Evolutionary conservation across 805 yeast genomes (phyloP).

Genomic region (Candida xyloterini): DNA sequence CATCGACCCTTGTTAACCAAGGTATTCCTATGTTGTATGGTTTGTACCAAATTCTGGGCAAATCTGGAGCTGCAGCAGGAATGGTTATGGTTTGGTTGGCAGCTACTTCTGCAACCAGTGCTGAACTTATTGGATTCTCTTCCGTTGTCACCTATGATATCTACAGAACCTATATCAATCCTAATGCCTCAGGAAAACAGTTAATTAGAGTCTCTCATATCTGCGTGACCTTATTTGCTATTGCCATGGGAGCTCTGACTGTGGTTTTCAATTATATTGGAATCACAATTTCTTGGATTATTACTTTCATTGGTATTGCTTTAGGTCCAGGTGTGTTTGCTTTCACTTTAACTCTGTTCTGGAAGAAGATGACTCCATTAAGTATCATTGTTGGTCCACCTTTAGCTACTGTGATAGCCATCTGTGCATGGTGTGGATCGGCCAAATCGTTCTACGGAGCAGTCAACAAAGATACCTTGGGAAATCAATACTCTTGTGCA

Average conservation of each 20-base stretch:
- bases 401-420: conserved; percentile 50
- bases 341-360: conserved; percentile 42
- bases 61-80: conserved; percentile 41
- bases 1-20: conserved; percentile 37
- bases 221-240: conserved; percentile 40
- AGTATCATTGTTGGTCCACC: conserved; percentile 41
- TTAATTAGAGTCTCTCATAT: conserved; percentile 37
- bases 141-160: conserved; percentile 40
- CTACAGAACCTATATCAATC: conserved; percentile 39
- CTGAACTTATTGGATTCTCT: conserved; percentile 41
- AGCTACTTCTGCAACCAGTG: conserved; percentile 41
- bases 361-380: conserved; percentile 38
- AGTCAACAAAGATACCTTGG: conserved; percentile 40
- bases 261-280: conserved; percentile 41
- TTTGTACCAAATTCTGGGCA: conserved; percentile 34
- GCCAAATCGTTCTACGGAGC: conserved; percentile 44
- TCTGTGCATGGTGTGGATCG: conserved; percentile 43
- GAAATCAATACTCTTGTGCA: conserved; percentile 42
- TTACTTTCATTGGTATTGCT: conserved; percentile 46
- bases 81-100: conserved; percentile 40
- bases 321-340: conserved; percentile 52
- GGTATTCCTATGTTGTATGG: conserved; percentile 40
- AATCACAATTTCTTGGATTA: conserved; percentile 39
- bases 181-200: conserved; percentile 37
- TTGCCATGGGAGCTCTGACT: conserved; percentile 39